Evolutionary conservation across 495 filamentous ascomycete species (phyloP).

Genomic region (Entonaema liquescens): DNA sequence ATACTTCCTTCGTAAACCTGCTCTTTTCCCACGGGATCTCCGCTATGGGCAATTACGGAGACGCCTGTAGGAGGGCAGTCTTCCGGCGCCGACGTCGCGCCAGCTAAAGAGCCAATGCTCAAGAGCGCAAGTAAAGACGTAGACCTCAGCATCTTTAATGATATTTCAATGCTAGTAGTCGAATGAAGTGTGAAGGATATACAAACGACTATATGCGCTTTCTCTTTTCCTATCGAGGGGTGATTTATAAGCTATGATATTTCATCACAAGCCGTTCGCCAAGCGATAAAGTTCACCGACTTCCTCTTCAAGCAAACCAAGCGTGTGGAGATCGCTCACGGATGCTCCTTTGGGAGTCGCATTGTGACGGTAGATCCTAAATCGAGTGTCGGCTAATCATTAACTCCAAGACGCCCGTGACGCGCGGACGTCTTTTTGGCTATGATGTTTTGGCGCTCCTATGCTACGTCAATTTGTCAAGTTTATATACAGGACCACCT

Average conservation of each 20-base stretch:
- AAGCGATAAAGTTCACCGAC: conserved; percentile 22
- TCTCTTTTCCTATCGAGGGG: background rate
- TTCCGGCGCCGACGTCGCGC: conserved; percentile 3
- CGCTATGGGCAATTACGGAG: conserved; percentile 46
- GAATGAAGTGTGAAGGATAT: background rate
- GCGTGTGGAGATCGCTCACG: conserved; percentile 27
- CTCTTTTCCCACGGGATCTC: conserved; percentile 45
- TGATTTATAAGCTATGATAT: background rate
- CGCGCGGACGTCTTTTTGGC: background rate
- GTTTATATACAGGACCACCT: background rate
- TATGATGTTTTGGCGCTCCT: background rate
- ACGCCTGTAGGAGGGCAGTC: conserved; percentile 38
- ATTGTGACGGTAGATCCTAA: conserved; percentile 22
- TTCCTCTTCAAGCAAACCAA: conserved; percentile 35
- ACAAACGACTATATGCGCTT: background rate
- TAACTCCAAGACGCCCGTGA: conserved; percentile 1
- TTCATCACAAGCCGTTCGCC: conserved; percentile 8
- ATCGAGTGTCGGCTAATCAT: conserved; percentile 28
- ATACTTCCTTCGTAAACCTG: conserved; percentile 45
- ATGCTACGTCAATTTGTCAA: background rate
- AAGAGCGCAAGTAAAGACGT: conserved; percentile 33
- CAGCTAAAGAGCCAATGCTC: conserved; percentile 26
- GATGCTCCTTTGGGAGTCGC: conserved; percentile 28
- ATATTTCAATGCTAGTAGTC: background rate
- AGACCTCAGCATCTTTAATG: conserved; percentile 29